Conservation (phyloP, 164 flowering plant species). For the Chimonanthus salicifolius region DNA sequence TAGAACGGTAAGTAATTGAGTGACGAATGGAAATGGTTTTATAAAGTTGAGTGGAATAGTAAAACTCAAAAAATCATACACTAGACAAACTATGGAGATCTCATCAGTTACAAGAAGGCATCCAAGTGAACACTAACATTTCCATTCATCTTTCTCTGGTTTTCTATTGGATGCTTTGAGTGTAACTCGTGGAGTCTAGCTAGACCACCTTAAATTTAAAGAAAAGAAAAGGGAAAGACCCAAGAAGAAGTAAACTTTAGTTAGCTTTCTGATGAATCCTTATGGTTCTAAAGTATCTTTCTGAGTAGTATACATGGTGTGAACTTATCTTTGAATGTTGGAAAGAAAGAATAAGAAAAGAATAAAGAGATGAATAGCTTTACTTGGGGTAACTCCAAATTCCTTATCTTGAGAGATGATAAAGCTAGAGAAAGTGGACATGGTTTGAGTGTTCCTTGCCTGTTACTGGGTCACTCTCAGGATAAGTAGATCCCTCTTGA, state of each 20-base stretch:
- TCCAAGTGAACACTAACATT: too few relatives aligned
- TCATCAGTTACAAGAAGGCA: too few relatives aligned
- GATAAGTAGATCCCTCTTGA: neutral
- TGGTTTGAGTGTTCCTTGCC: neutral
- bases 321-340: neutral
- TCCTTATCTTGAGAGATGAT: neutral
- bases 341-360: neutral
- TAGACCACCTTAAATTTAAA: neutral
- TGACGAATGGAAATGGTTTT: too few relatives aligned
- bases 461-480: neutral
- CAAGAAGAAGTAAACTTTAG: neutral
- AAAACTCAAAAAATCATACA: too few relatives aligned
- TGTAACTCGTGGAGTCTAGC: neutral
- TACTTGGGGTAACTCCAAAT: neutral
- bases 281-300: neutral
- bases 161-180: neutral
- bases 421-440: neutral
- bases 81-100: too few relatives aligned
- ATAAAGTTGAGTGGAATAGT: too few relatives aligned
- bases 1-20: too few relatives aligned
- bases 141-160: too few relatives aligned
- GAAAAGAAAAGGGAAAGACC: neutral
- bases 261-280: neutral
- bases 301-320: neutral
- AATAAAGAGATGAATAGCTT: slow-evolving; percentile 1